Evolutionary conservation across 768 basidiomycete genomes (phyloP).

Genomic region (Thelephora aurantiotincta): DNA sequence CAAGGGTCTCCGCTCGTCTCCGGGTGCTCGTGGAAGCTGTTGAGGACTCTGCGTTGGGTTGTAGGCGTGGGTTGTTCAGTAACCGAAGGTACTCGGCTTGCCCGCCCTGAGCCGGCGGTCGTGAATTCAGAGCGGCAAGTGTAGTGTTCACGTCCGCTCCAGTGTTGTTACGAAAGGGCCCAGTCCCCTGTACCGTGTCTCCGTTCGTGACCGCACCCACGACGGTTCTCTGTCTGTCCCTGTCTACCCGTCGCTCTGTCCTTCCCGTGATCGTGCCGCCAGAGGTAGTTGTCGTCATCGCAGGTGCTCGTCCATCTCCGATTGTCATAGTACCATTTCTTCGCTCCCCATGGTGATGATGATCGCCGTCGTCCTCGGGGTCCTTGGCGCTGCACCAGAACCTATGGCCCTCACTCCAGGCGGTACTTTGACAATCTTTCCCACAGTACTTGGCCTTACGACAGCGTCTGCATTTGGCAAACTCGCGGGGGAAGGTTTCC

Average conservation of each 20-base stretch:
- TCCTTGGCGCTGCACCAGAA: conserved; percentile 81
- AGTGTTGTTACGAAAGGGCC: conserved; percentile 7
- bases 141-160: conserved; percentile 11
- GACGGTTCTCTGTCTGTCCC: conserved; percentile 12
- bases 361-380: conserved; percentile 25
- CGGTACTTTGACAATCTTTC: conserved; percentile 91
- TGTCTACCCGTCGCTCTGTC: conserved; percentile 23
- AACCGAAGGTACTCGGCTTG: neutral
- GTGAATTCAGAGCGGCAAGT: neutral
- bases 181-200: conserved; percentile 14
- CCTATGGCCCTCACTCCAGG: conserved; percentile 92
- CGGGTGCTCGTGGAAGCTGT: conserved; percentile 6
- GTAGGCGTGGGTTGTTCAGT: neutral
- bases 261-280: conserved; percentile 10
- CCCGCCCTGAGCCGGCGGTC: conserved; percentile 1
- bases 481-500: conserved; percentile 88
- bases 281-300: conserved; percentile 2
- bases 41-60: neutral
- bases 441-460: conserved; percentile 98
- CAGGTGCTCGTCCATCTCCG: conserved; percentile 9
- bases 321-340: conserved; percentile 6
- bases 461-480: conserved; percentile 93
- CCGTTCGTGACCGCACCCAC: neutral
- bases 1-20: conserved; percentile 18
- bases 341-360: conserved; percentile 8